Evolutionary conservation across 164 flowering plant species (phyloP), one percentile per base, ranked within the genome.

Genomic region (Piper betle): DNA sequence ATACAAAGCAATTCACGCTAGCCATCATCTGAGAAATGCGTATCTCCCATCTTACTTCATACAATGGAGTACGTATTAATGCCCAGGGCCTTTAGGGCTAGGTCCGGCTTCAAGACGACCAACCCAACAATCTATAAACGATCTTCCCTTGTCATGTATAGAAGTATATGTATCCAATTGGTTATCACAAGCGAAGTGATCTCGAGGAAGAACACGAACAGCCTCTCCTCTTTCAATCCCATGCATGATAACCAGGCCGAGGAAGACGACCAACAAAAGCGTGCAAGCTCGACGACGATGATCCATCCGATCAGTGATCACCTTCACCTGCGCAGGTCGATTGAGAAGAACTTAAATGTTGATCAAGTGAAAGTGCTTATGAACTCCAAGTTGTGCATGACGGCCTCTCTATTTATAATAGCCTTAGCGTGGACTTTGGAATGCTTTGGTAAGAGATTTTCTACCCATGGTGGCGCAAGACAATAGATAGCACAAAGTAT

Each of bases 81-180:
- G 70, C 2, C 70, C 65, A 8, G 70, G 61, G 42, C 70, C 70
- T 7, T n/a, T 39, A 4, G 65, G 65, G 39, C 70, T 67, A 2
- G 70, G 61, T 39, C 70, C 70, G 2, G 65, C 38, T 5, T 50
- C 57, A 18, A 67, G 57, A 15, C 61, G 55, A 5, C 65, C 66
- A 19, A 67, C 6, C 70, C 70, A 67, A 48, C 50, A 17, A 25
- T 60, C 57, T 57, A 62, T 52, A 4, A 42, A 20, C 4, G 61
- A 20, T 39, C 41, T 62, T 16, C 58, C 70, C 40, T 15, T 57
- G 39, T 62, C 58, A 20, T 62, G 62, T 12, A 52, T 57, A 0
- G 65, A 48, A 55, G 70, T 57, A 17, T 67, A 57, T 11, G 59
- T 19, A 13, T 39, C 25, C 52, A 67, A 42, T 13, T 67, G 56